These are phyloP conservation scores for Saturnispora sekii DNA, from an alignment of 805 yeast genomes.

Conservation along the genomic window DNA sequence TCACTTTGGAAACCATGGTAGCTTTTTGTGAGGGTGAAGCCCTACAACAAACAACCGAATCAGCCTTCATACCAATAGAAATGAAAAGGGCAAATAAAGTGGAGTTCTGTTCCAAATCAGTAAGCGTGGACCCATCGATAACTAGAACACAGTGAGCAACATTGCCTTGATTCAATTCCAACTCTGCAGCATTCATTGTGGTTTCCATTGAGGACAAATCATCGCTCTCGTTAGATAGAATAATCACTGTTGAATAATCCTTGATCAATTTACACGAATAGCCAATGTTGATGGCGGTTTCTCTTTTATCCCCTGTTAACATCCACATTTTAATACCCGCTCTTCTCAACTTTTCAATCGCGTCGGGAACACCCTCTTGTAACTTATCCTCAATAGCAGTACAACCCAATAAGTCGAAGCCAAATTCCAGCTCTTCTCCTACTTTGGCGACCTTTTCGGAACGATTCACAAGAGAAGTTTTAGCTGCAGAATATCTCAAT, in stretches of 20 bases:
- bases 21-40: constrained; percentile 98
- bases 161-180: constrained; percentile 59
- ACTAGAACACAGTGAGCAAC: constrained; percentile 94
- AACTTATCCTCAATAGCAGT: constrained; percentile 96
- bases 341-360: constrained; percentile 81
- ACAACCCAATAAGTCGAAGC: constrained; percentile 73
- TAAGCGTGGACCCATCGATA: constrained; percentile 84
- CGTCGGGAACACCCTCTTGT: constrained; percentile 94
- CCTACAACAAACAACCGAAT: constrained; percentile 89
- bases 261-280: constrained; percentile 88
- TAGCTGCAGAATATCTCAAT: constrained; percentile 58
- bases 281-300: constrained; percentile 96
- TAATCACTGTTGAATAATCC: constrained; percentile 81
- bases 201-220: constrained; percentile 23
- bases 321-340: constrained; percentile 97
- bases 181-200: constrained; percentile 63
- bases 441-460: constrained; percentile 53
- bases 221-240: constrained; percentile 33
- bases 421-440: constrained; percentile 64
- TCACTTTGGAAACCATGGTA: constrained; percentile 70
- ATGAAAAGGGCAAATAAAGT: constrained; percentile 66
- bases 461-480: constrained; percentile 63
- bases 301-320: constrained; percentile 97
- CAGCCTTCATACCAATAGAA: constrained; percentile 77
- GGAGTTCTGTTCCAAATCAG: constrained; percentile 62